These are phyloP conservation scores for Solanum piurae DNA, from an alignment of 257 asterid genomes.

Conservation along the genomic window DNA sequence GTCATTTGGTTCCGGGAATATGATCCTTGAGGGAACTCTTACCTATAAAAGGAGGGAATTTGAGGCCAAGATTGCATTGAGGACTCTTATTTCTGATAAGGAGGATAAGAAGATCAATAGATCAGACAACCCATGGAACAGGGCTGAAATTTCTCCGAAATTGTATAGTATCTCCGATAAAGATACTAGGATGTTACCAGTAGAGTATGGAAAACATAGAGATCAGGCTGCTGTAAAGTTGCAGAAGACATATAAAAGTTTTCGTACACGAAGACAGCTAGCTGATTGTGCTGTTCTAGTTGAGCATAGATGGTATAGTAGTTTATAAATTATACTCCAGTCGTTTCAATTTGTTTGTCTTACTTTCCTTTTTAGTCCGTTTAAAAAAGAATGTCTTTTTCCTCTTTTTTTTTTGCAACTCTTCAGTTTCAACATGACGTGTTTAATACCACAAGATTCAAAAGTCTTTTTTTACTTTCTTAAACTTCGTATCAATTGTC, in stretches of 20 bases:
- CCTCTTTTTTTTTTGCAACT: not conserved
- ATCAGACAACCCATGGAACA: not conserved
- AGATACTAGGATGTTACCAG: not conserved
- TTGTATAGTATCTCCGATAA: not conserved
- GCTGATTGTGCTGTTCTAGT: constrained; percentile 89
- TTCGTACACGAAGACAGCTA: constrained; percentile 65
- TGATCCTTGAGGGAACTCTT: constrained; percentile 44
- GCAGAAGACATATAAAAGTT: constrained; percentile 80
- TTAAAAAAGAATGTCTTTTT: rapidly evolving
- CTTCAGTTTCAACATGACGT: not conserved
- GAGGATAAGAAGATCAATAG: constrained; percentile 8
- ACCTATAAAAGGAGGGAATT: constrained; percentile 35
- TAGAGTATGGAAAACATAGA: not conserved
- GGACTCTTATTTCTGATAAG: constrained; percentile 8
- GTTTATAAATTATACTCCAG: not conserved
- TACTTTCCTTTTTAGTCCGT: not conserved
- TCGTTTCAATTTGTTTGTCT: not conserved
- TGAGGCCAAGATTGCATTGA: constrained; percentile 32
- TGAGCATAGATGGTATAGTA: constrained; percentile 65
- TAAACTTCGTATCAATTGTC: not conserved
- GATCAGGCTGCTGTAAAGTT: constrained; percentile 57
- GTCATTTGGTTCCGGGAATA: constrained; percentile 31
- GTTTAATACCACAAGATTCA: not conserved
- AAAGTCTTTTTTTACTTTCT: not conserved
- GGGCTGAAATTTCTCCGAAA: not conserved